Evolutionary conservation across 176 grass and related monocot genomes (phyloP).

Genomic region (Rhynchospora pubera): DNA sequence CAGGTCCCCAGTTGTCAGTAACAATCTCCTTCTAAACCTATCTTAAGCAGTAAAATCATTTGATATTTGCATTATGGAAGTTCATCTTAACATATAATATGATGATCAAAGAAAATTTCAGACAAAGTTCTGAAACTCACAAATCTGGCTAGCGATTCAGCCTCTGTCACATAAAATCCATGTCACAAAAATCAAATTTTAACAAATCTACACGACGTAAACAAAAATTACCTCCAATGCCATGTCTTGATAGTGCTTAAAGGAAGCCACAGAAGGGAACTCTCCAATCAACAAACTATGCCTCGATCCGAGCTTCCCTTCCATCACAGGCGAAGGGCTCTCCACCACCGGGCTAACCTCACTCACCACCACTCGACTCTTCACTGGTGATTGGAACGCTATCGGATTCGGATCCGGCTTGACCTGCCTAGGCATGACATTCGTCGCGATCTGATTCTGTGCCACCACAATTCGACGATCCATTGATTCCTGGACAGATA

Average conservation of each 20-base stretch:
- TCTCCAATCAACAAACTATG: slow-evolving; percentile 32
- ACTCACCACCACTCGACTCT: slow-evolving; percentile 18
- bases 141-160: background rate
- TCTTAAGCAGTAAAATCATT: background rate
- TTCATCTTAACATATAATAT: background rate
- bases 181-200: background rate
- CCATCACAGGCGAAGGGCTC: slow-evolving; percentile 29
- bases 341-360: slow-evolving; percentile 34
- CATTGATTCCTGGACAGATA: slow-evolving; percentile 25
- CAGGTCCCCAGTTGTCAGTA: background rate
- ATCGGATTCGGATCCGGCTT: background rate
- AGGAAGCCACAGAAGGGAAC: slow-evolving; percentile 65
- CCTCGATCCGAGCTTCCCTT: slow-evolving; percentile 19
- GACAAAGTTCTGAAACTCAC: background rate
- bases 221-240: slow-evolving; percentile 44
- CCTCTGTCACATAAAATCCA: background rate
- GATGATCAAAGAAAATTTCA: background rate
- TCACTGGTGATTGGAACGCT: slow-evolving; percentile 22
- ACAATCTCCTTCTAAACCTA: background rate
- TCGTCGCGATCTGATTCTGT: slow-evolving; percentile 12
- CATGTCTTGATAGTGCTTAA: slow-evolving; percentile 73
- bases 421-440: background rate
- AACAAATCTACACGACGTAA: background rate
- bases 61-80: background rate
- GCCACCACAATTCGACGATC: slow-evolving; percentile 38